Conservation (phyloP, 176 grass and related monocot species). For the sorghum (Sorghum bicolor) region Sorghum_bicolor_NCBIv3 NC_012876.2:57541501-57542000, state of each 20-base stretch:
- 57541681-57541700: background rate
- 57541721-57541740: conserved; percentile 3
- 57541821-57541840: background rate
- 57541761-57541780: background rate
- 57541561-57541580: background rate
- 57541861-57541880: background rate
- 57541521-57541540: background rate
- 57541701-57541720: background rate
- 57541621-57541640: conserved; percentile 26
- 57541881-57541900: background rate
- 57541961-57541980: conserved; percentile 79
- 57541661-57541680: background rate
- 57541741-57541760: conserved; percentile 21
- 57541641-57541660: conserved; percentile 28
- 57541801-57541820: background rate
- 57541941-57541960: conserved; percentile 53
- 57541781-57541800: background rate
- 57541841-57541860: background rate
- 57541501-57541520: background rate
- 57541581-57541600: background rate
- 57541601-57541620: conserved; percentile 7
- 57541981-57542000: conserved; percentile 77
- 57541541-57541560: background rate
- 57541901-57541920: background rate
- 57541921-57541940: conserved; percentile 32